Conservation (phyloP, 2,329 filamentous ascomycete species). For the Phialemoniopsis sp. region DNA sequence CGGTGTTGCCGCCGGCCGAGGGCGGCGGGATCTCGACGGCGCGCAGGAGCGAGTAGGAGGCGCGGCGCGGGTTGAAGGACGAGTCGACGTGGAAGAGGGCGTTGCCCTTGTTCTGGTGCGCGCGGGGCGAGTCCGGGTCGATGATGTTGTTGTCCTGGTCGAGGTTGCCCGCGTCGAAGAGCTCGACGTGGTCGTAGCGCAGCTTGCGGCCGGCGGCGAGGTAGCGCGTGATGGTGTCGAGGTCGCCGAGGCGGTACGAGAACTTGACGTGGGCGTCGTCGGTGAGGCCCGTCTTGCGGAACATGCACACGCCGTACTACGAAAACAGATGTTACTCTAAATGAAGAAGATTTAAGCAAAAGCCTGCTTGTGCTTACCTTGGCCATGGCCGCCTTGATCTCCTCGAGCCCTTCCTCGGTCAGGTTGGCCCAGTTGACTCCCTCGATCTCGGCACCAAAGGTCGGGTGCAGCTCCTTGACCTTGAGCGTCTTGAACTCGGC, state of each 20-base stretch:
- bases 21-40: constrained; percentile 44
- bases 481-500: constrained; percentile 13
- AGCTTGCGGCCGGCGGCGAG: constrained; percentile 36
- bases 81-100: constrained; percentile 50
- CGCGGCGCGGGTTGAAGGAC: constrained; percentile 50
- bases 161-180: constrained; percentile 56
- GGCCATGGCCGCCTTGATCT: constrained; percentile 23
- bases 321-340: background rate
- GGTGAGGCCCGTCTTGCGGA: constrained; percentile 43
- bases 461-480: constrained; percentile 16
- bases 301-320: constrained; percentile 48
- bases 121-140: constrained; percentile 31
- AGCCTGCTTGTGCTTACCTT: constrained; percentile 16
- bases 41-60: constrained; percentile 45
- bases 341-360: background rate
- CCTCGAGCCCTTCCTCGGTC: constrained; percentile 22
- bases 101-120: constrained; percentile 39
- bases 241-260: constrained; percentile 44
- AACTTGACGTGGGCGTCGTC: constrained; percentile 48
- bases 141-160: constrained; percentile 39
- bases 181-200: constrained; percentile 41
- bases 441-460: constrained; percentile 20
- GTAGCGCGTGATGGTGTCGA: constrained; percentile 51
- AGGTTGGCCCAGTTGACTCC: constrained; percentile 24
- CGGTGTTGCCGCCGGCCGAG: constrained; percentile 43